Base-by-base conservation (phyloP, 805 yeast genomes). In the Limtongia smithiae region DNA sequence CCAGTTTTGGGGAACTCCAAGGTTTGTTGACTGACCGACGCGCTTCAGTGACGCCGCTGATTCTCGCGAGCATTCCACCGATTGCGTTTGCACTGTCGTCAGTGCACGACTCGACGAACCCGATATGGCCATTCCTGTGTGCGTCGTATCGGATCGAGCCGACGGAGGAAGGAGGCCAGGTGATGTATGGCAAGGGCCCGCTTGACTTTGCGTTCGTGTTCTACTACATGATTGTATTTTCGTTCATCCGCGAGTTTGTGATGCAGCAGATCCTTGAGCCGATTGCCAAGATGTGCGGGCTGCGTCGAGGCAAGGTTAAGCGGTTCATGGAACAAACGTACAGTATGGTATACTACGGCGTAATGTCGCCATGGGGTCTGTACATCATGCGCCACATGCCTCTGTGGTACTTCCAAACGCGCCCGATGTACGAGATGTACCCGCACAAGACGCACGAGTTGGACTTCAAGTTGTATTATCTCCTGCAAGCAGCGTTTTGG, bases 401-500 rank as follows among this genome's bases (percentile, higher is more conserved):
- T 41, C 65, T 93, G 54, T 91, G 97, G 97, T 83, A 74, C 64
- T 93, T 93, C 68, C 78, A 85, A 65, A 93, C 97, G 2, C 73
- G 80, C 3, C 81, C 86, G 32, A 85, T 91, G 73, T 93, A 88
- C 68, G 75, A 66, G 51, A 71, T 78, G 22, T 91, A 83, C 66
- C 98, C 99, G 5, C 97, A 93, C 70, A 73, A 77, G 52, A 74
- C 83, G 30, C 85, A 85, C 63, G 83, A 78, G 48, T 75, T 71
- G 53, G 71, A 75, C 48, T 84, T 85, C 72, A 93, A 93, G 71
- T 67, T 80, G 12, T 93, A 84, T 65, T 93, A 93, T 66, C 72
- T 93, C 54, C 81, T 85, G 36, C 97, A 93, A 71, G 97, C 97
- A 4, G 85, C 97, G 3, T 93, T 88, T 68, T 93, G 99, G 99